Base-by-base conservation (phyloP, 805 yeast genomes). In the Zygotorulaspora sp. region DNA sequence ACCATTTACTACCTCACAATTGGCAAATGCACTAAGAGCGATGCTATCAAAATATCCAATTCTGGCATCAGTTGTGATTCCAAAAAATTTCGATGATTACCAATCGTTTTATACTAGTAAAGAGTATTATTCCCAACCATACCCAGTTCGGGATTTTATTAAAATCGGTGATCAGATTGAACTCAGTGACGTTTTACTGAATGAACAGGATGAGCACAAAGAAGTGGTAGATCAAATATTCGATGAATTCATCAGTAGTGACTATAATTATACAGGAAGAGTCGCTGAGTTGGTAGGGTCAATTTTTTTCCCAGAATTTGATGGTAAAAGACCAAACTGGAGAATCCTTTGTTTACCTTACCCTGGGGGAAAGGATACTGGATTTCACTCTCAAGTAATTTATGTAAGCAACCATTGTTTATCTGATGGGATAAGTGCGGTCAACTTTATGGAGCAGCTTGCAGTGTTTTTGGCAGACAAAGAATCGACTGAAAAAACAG, bases 341-440 rank as follows among this genome's bases (percentile, higher is more conserved):
- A 43, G 61, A 30, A 13, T 56, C 7, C 17, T 52, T 17, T 41
- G 46, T 22, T 33, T 56, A 24, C 49, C 51, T 7, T 11, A 14
- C 8, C 20, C 23, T 14, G 31, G 24, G 1, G 41, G 32, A 13
- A 24, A 24, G 6, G 37, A 33, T 3, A 6, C 18, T 4, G 17
- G 33, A 9, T 29, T 13, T 13, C 36, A 30, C 32, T 32, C 36
- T 3, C 27, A 44, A n/a, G 30, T 55, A 4, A 40, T 47, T 18
- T 51, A 41, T 30, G 28, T 57, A 15, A 47, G 54, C 25, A 53
- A 57, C 26, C 62, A 57, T 36, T 45, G 49, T 31, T 37, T 41
- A 22, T 43, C 51, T 9, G 62, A 57, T 38, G 62, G 54, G 6
- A 39, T 35, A n/a, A 48, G 50, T 21, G 50, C 48, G 17, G 34